Evolutionary conservation across 2,329 filamentous ascomycete species (phyloP).

Genomic region (Phaeomoniella chlamydospora): DNA sequence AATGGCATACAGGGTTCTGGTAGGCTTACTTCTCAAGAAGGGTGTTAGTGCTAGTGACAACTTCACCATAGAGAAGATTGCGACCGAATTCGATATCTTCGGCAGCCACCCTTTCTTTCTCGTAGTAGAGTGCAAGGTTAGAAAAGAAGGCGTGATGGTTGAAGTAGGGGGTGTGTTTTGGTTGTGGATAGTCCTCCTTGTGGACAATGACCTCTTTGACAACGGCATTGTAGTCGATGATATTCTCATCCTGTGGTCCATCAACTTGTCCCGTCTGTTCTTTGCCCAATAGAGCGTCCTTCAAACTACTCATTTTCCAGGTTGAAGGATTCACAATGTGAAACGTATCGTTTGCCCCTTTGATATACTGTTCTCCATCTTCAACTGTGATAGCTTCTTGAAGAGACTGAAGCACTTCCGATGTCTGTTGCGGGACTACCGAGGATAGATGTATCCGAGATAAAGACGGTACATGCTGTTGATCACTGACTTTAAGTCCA

Average conservation of each 20-base stretch:
- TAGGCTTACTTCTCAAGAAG: slow-evolving; percentile 66
- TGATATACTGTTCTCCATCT: slow-evolving; percentile 56
- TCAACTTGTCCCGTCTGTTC: slow-evolving; percentile 16
- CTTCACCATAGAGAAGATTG: slow-evolving; percentile 72
- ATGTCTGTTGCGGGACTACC: slow-evolving; percentile 46
- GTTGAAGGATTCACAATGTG: slow-evolving; percentile 54
- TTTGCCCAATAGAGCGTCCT: slow-evolving; percentile 34
- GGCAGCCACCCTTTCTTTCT: slow-evolving; percentile 30
- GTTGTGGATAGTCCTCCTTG: slow-evolving; percentile 49
- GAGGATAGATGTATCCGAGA: slow-evolving; percentile 74
- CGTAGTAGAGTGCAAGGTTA: slow-evolving; percentile 48
- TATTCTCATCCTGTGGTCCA: slow-evolving; percentile 34
- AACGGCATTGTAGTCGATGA: slow-evolving; percentile 60
- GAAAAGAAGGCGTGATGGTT: slow-evolving; percentile 68
- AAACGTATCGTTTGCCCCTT: slow-evolving; percentile 72
- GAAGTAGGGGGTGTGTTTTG: slow-evolving; percentile 69
- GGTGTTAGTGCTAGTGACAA: slow-evolving; percentile 87
- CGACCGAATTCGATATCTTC: slow-evolving; percentile 56
- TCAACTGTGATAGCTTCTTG: slow-evolving; percentile 52
- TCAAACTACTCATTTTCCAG: slow-evolving; percentile 43
- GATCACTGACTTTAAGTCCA: slow-evolving; percentile 61
- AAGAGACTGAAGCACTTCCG: slow-evolving; percentile 50
- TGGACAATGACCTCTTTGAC: slow-evolving; percentile 64
- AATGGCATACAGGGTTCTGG: neutral
- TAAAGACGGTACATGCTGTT: slow-evolving; percentile 59